These are phyloP conservation scores for Hemerocallis citrina DNA, from an alignment of 106 monocot genomes.

Conservation along the genomic window DNA sequence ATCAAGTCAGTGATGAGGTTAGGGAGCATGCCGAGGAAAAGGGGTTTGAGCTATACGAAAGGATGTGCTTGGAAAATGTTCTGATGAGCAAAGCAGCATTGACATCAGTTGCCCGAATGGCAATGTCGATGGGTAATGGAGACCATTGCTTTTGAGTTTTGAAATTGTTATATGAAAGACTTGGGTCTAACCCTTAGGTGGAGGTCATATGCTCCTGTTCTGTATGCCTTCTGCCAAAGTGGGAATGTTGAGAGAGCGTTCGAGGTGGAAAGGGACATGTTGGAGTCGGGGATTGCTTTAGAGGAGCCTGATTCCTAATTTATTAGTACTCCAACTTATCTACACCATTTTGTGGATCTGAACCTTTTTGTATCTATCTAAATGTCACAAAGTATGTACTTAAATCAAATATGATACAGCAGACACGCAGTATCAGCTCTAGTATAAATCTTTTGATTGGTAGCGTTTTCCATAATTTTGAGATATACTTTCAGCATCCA, in stretches of 20 bases:
- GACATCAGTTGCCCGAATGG: slow-evolving; percentile 64
- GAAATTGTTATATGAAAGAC: slow-evolving; percentile 37
- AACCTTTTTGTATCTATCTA: too few relatives aligned
- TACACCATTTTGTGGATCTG: too few relatives aligned
- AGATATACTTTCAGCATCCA: too few relatives aligned
- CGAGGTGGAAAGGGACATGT: slow-evolving; percentile 63
- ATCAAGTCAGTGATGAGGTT: slow-evolving; percentile 45
- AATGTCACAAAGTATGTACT: too few relatives aligned
- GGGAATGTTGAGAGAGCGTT: slow-evolving; percentile 55
- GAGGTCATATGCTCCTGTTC: slow-evolving; percentile 59
- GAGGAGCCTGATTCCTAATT: slow-evolving; percentile 86
- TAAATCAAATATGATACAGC: too few relatives aligned
- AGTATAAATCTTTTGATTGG: too few relatives aligned
- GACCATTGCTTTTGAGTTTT: slow-evolving; percentile 55
- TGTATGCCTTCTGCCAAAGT: slow-evolving; percentile 37
- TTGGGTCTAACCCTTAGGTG: slow-evolving; percentile 36
- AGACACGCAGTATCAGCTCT: too few relatives aligned
- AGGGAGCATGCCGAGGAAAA: slow-evolving; percentile 33
- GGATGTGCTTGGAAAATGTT: slow-evolving; percentile 34
- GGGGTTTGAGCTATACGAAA: slow-evolving; percentile 70
- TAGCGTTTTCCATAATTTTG: too few relatives aligned
- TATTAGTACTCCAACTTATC: too few relatives aligned
- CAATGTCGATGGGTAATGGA: slow-evolving; percentile 53
- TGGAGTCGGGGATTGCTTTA: slow-evolving; percentile 32
- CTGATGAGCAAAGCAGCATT: slow-evolving; percentile 60